Evolutionary conservation across 2,329 filamentous ascomycete genomes (phyloP), one percentile per base, ranked within the genome.

Genomic region (Emmonsiellopsis sp.): DNA sequence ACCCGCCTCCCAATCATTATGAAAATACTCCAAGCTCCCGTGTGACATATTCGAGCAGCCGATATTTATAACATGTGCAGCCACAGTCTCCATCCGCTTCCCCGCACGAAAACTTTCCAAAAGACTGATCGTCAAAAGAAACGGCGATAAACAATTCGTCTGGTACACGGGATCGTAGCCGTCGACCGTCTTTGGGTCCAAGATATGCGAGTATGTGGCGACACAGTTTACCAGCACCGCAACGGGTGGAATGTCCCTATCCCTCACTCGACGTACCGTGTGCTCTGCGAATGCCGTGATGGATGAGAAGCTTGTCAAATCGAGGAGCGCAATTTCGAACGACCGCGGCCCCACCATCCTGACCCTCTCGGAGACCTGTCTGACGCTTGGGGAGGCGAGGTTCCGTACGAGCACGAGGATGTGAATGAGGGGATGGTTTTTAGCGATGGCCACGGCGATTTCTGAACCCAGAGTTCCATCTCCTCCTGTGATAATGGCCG

Each of bases 101-200:
- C 66, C 66, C 9, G 63, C 66, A 13, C 65, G 65, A 59, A 70
- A 70, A 1, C 63, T 66, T 57, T 69, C 68, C 9, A 70, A 62
- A 44, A 70, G 43, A 49, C 63, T 64, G 44, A 69, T 60, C 5
- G 67, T 69, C 55, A 70, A 59, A 53, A 68, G 58, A 55, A 70
- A 68, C 15, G 66, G 66, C n/a, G 67, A 62, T 15, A 70, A 55
- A 52, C 67, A 69, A 55, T 69, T 70, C 37, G 61, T 67, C 54
- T 70, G 67, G 55, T 70, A 70, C 26, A 70, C 65, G 1, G 66
- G 64, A 53, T 70, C 67, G 51, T 62, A 65, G 20, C 66, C 67
- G 55, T 68, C 66, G 47, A 59, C 55, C 34, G 67, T 70, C 43
- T 63, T 55, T 20, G 61, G 58, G 42, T 68, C 67, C 26, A 59